Evolutionary conservation across 331 rosid genomes (phyloP), one percentile per base, ranked within the genome.

Genomic region (Acacia concinna): DNA sequence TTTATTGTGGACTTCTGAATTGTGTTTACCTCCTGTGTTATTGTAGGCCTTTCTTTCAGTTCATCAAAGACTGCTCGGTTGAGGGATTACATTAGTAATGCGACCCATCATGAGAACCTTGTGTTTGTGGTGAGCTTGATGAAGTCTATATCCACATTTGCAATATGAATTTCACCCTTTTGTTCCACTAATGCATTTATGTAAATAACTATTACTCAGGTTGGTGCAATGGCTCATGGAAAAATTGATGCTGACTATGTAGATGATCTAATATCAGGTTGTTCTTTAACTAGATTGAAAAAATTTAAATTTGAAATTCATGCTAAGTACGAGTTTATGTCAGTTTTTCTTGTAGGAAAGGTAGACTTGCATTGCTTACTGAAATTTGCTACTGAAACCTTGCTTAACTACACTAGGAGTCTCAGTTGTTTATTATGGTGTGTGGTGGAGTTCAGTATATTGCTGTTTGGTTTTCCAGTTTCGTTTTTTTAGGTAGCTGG

Each of bases 161-260:
- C 38, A 25, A 34, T 18, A 41, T 44, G 56, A 35, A 14, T 4
- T 37, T 46, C 25, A 2, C 40, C 8, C 46, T 62, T 14, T 15
- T 28, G 9, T 43, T 32, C 46, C 10, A 63, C 49, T n/a, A 14
- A 11, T 64, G 35, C 44, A 76, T 41, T 32, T 34, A 7, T 11
- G 35, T 6, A 17, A 40, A n/a, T 18, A 8, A 31, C 54, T 79
- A 23, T 46, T 72, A 14, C 27, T 59, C 66, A 79, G 83, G 83
- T 79, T 18, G 83, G 78, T 34, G 83, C 78, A 79, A 72, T 79
- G 83, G 78, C 74, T 63, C 83, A 63, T 72, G 78, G 83, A 71
- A 79, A 79, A 49, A 71, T 79, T 79, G 83, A 63, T 23, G 78
- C 44, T 63, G 83, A 72, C 20, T 79, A 79, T 37, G 54, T 64